Conservation (phyloP, 495 filamentous ascomycete genomes). For the Aspergillus bertholletiae region DNA sequence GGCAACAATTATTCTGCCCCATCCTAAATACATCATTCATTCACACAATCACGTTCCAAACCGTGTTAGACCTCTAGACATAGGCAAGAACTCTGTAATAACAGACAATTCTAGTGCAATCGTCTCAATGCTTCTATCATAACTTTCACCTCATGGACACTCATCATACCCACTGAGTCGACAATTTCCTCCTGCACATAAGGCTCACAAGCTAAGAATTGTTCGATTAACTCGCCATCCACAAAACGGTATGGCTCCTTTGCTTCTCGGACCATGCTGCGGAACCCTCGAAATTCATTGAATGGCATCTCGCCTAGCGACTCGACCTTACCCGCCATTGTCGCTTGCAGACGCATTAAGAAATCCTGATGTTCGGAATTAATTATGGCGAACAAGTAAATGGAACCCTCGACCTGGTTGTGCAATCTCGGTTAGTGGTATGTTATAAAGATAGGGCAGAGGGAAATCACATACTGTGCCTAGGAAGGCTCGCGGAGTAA, state of each 20-base stretch:
- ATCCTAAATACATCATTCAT: background rate
- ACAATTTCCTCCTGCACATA: constrained; percentile 62
- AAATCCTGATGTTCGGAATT: constrained; percentile 65
- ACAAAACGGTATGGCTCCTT: constrained; percentile 84
- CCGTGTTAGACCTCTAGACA: background rate
- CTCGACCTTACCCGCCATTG: constrained; percentile 60
- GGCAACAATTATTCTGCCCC: background rate
- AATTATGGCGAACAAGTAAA: constrained; percentile 86
- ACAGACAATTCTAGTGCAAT: constrained; percentile 42
- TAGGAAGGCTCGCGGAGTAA: constrained; percentile 81
- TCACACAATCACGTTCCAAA: background rate
- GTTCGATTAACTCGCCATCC: constrained; percentile 87
- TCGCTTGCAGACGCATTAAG: constrained; percentile 76
- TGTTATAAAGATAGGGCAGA: background rate
- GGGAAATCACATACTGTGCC: constrained; percentile 66
- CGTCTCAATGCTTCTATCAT: constrained; percentile 71
- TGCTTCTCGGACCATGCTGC: constrained; percentile 61
- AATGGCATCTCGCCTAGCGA: constrained; percentile 71
- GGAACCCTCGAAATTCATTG: constrained; percentile 73
- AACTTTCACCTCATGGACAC: constrained; percentile 68
- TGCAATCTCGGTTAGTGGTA: background rate
- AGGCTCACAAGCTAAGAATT: constrained; percentile 69
- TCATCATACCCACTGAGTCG: constrained; percentile 48
- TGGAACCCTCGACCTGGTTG: constrained; percentile 76
- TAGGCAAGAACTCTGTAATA: background rate